Conservation (phyloP, 768 basidiomycete species). For the Rickenella mellea region DNA sequence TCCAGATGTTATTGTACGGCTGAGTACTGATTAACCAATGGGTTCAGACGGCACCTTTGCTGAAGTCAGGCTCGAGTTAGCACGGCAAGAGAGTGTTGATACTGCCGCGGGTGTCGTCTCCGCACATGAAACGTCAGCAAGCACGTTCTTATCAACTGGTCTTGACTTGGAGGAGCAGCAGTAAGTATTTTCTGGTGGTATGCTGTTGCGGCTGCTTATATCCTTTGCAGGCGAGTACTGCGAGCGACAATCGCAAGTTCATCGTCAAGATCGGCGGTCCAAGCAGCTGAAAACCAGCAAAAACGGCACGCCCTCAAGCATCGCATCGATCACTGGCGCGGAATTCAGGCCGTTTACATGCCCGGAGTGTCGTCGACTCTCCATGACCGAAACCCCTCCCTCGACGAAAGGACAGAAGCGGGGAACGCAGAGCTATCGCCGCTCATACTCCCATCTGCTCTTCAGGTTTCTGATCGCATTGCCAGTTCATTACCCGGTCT, state of each 20-base stretch:
- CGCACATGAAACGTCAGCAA: background rate
- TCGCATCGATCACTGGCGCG: no score
- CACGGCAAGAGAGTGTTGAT: background rate
- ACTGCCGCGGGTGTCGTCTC: background rate
- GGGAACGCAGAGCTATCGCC: no score
- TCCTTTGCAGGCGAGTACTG: no score
- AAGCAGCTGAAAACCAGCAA: background rate
- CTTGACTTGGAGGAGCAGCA: background rate
- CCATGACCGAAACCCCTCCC: background rate
- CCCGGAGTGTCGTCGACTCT: conserved; percentile 1
- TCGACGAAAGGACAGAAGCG: background rate
- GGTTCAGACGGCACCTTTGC: background rate
- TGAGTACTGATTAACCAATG: background rate
- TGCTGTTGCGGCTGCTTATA: no score
- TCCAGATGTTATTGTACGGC: no score
- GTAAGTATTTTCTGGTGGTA: no score
- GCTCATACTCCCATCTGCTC: conserved; percentile 14
- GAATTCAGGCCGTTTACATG: conserved; percentile 9
- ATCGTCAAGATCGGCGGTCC: no score
- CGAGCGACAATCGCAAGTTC: no score
- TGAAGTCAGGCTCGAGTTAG: background rate
- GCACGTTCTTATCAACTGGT: background rate
- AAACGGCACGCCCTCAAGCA: background rate
- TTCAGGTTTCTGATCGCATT: conserved; percentile 2
- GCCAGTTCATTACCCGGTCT: no score